Evolutionary conservation across 2,329 filamentous ascomycete genomes (phyloP).

Genomic region (Aspergillus felis): DNA sequence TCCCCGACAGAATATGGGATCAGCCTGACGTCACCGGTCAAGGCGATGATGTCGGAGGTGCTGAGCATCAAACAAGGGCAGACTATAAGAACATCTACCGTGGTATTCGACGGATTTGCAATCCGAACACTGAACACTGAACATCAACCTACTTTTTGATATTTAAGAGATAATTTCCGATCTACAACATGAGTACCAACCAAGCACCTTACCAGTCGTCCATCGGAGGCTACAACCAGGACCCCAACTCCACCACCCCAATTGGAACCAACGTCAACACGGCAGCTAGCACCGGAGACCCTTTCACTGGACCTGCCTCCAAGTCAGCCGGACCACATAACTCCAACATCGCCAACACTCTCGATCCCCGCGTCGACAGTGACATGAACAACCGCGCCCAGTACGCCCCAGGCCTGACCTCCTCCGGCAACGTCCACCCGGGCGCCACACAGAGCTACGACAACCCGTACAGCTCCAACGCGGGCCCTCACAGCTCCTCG

Average conservation of each 20-base stretch:
- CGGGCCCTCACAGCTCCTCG: constrained; percentile 17
- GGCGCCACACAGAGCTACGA: constrained; percentile 5
- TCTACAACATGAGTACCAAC: constrained; percentile 11
- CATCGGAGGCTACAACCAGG: constrained; percentile 6
- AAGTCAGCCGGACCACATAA: constrained; percentile 16
- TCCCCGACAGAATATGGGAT: background rate
- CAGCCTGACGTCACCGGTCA: constrained; percentile 6
- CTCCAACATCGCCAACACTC: constrained; percentile 31
- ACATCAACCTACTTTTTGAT: background rate
- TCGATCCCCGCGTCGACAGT: constrained; percentile 38
- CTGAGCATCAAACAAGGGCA: background rate
- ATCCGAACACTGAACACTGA: background rate
- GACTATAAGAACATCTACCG: background rate
- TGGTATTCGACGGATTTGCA: background rate
- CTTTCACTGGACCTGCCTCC: constrained; percentile 10
- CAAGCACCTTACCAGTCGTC: constrained; percentile 14
- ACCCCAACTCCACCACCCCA: constrained; percentile 10
- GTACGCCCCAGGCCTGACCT: constrained; percentile 14
- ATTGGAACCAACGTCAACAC: constrained; percentile 6
- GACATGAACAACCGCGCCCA: constrained; percentile 22
- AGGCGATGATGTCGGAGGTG: constrained; percentile 5
- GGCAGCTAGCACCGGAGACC: constrained; percentile 7
- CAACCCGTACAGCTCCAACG: constrained; percentile 2
- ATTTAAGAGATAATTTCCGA: background rate
- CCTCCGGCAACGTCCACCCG: constrained; percentile 11